Percentiles rank a stretch among this genome's conserved stretches.
phyloP scores from a whole-genome alignment of 768 basidiomycete genomes.

The Sutorius australiensis region DNA sequence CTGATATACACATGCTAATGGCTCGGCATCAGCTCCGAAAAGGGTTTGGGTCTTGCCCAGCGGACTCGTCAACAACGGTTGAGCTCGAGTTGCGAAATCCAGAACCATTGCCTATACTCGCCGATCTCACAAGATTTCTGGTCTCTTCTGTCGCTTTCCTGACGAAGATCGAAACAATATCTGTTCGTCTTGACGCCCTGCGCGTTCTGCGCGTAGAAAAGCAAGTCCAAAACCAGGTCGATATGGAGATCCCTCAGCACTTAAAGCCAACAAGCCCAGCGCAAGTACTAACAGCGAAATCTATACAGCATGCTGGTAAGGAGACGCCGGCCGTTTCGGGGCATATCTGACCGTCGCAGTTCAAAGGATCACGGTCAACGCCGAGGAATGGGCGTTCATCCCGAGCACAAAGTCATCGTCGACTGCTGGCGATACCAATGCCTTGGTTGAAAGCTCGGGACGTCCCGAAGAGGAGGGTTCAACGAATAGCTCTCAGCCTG shows the following conservation, averaged over 20 bases:
- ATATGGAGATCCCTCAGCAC: neutral
- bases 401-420: neutral
- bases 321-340: neutral
- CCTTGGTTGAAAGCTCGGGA: neutral
- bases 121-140: slow-evolving; percentile 10
- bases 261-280: neutral
- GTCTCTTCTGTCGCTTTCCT: slow-evolving; percentile 12
- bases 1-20: neutral
- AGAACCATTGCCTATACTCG: slow-evolving; percentile 4
- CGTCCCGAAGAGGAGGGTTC: neutral
- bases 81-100: slow-evolving; percentile 6
- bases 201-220: slow-evolving; percentile 2
- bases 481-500: neutral
- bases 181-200: neutral
- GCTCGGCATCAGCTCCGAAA: slow-evolving; percentile 3
- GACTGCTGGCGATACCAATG: neutral
- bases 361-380: slow-evolving; percentile 9
- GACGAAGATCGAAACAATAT: neutral
- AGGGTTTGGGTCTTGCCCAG: neutral
- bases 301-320: slow-evolving; percentile 9
- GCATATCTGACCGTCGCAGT: slow-evolving; percentile 4
- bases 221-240: neutral
- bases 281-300: neutral
- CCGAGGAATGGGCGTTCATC: slow-evolving; percentile 1
- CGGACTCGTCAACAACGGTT: slow-evolving; percentile 1